Evolutionary conservation across 2,329 filamentous ascomycete genomes (phyloP).

Genomic region (Diaporthe amygdali): DNA sequence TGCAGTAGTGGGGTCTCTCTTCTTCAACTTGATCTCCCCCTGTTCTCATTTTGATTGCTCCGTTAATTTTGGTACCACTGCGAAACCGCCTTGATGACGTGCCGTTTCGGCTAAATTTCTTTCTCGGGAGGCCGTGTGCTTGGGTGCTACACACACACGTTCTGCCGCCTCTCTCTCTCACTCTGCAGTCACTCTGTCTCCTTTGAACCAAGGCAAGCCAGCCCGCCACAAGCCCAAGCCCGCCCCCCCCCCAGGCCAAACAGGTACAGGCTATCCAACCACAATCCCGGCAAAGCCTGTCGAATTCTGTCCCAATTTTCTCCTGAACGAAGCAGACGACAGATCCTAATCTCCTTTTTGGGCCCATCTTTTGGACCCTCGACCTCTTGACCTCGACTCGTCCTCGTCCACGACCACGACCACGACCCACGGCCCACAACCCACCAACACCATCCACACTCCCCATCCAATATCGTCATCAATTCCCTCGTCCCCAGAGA

Average conservation of each 20-base stretch:
- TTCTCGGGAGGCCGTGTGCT: background rate
- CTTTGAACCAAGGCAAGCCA: too few species aligned
- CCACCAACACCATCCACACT: too few species aligned
- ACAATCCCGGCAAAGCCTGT: background rate
- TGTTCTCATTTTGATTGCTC: slow-evolving; percentile 16
- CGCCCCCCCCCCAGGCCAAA: background rate
- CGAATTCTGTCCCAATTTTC: background rate
- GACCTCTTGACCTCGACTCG: slow-evolving; percentile 6
- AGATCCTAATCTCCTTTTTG: slow-evolving; percentile 15
- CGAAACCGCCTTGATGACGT: slow-evolving; percentile 24
- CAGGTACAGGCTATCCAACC: background rate
- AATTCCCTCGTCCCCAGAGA: background rate
- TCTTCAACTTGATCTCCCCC: background rate
- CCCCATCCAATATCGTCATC: slow-evolving; percentile 7
- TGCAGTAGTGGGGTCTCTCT: background rate
- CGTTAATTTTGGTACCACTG: slow-evolving; percentile 18
- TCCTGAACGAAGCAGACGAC: slow-evolving; percentile 4
- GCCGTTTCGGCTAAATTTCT: slow-evolving; percentile 25
- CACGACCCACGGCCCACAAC: too few species aligned
- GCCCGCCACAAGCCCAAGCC: too few species aligned
- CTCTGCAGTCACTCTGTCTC: too few species aligned
- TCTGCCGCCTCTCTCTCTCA: background rate
- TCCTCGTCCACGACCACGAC: background rate
- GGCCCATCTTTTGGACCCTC: slow-evolving; percentile 6
- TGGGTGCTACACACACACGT: too few species aligned